These are phyloP conservation scores for Xylariaceae sp. DNA, from an alignment of 2,329 filamentous ascomycete genomes.

Conservation along the genomic window DNA sequence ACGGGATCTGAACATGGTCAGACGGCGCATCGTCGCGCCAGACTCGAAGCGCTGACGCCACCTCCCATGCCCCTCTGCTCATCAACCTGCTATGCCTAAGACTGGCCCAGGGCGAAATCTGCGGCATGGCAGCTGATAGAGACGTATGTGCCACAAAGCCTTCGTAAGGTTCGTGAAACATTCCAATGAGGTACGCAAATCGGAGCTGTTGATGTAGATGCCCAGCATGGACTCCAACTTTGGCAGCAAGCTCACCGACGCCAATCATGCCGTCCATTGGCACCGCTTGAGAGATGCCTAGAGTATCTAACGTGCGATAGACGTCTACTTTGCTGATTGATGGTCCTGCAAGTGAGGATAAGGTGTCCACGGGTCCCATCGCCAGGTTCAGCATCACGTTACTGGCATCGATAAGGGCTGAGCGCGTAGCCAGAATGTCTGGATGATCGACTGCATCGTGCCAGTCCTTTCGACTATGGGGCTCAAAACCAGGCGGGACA, in stretches of 20 bases:
- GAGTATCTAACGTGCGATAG: background rate
- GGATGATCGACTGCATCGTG: slow-evolving; percentile 5
- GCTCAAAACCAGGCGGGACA: slow-evolving; percentile 2
- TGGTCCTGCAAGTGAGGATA: background rate
- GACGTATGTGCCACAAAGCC: slow-evolving; percentile 10
- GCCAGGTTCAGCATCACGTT: background rate
- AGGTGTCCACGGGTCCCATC: background rate
- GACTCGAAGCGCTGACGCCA: background rate
- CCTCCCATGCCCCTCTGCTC: background rate
- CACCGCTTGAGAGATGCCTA: background rate
- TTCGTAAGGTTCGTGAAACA: slow-evolving; percentile 8
- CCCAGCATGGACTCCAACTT: background rate
- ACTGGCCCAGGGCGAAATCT: slow-evolving; percentile 2
- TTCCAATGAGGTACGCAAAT: slow-evolving; percentile 12
- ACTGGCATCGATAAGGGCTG: slow-evolving; percentile 8
- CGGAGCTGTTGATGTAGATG: slow-evolving; percentile 8
- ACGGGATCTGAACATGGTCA: too few relatives aligned
- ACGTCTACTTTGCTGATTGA: background rate
- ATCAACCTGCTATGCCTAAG: background rate
- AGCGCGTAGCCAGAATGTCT: slow-evolving; percentile 5
- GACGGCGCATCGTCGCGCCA: too few relatives aligned
- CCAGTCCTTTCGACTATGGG: slow-evolving; percentile 8
- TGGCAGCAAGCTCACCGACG: background rate
- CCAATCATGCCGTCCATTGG: background rate
- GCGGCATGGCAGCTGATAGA: slow-evolving; percentile 7